phyloP scores from a whole-genome alignment of 1,284 basidiomycete genomes.

The Tilletia horrida region DNA sequence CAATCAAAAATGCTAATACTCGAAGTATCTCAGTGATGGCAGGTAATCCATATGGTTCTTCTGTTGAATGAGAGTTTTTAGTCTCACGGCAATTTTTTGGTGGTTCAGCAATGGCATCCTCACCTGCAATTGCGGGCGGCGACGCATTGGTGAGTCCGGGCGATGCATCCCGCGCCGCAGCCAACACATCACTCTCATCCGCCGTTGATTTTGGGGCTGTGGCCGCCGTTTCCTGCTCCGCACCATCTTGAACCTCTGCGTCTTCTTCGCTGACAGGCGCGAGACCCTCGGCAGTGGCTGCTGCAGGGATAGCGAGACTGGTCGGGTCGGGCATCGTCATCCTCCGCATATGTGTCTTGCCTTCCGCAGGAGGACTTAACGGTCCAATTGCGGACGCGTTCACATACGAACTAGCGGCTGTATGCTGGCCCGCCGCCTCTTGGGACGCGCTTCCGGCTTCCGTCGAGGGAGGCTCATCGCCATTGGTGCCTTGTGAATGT shows the following conservation, averaged over 20 bases:
- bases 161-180: background rate
- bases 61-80: conserved; percentile 12
- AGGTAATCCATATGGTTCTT: conserved; percentile 72
- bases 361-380: background rate
- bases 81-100: background rate
- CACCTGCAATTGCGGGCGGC: background rate
- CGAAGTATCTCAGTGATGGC: conserved; percentile 89
- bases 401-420: conserved; percentile 25
- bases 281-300: conserved; percentile 22
- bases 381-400: conserved; percentile 37
- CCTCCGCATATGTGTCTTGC: conserved; percentile 28
- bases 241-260: conserved; percentile 11
- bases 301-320: conserved; percentile 48
- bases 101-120: background rate
- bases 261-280: conserved; percentile 17
- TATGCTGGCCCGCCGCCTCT: background rate
- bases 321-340: conserved; percentile 56
- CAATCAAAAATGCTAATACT: conserved; percentile 89
- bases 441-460: background rate
- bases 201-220: background rate
- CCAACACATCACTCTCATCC: background rate
- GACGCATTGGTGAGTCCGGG: background rate
- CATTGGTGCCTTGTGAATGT: background rate
- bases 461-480: background rate
- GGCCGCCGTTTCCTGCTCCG: background rate